phyloP scores from a whole-genome alignment of 176 grass and related monocot genomes.

The Otatea glauca region DNA sequence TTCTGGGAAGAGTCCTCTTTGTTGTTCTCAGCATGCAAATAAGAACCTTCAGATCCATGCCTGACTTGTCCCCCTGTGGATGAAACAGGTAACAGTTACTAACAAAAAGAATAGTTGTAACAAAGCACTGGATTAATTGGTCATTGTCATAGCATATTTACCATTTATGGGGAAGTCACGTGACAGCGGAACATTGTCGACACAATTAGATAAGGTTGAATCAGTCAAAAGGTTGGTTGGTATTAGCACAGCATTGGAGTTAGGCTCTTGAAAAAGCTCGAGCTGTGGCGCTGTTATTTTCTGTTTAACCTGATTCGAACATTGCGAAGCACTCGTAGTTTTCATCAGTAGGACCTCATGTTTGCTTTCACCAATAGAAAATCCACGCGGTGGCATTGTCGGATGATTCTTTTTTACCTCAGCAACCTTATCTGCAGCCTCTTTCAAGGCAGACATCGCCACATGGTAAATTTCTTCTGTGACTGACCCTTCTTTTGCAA shows the following conservation, averaged over 20 bases:
- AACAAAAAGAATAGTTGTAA: constrained; percentile 11
- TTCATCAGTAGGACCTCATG: constrained; percentile 41
- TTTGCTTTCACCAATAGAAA: constrained; percentile 39
- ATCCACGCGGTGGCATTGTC: constrained; percentile 1
- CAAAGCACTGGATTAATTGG: constrained; percentile 2
- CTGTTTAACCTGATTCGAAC: constrained; percentile 39
- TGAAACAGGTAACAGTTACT: constrained; percentile 23
- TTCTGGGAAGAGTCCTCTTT: constrained; percentile 32
- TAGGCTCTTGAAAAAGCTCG: constrained; percentile 50
- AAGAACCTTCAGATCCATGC: constrained; percentile 43
- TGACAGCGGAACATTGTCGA: constrained; percentile 15
- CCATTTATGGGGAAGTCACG: constrained; percentile 40
- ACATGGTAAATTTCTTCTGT: constrained; percentile 85
- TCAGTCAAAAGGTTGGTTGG: constrained; percentile 56
- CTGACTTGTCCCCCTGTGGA: constrained; percentile 20
- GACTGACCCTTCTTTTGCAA: constrained; percentile 81
- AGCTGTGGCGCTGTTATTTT: constrained; percentile 31
- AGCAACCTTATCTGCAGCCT: constrained; percentile 81
- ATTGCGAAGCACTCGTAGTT: constrained; percentile 34
- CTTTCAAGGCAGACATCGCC: constrained; percentile 78
- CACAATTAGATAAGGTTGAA: constrained; percentile 43
- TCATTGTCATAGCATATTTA: constrained; percentile 41
- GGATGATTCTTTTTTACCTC: constrained; percentile 58
- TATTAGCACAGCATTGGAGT: constrained; percentile 44
- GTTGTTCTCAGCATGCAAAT: constrained; percentile 43